Evolutionary conservation across 2,329 filamentous ascomycete species (phyloP), one percentile per base, ranked within the genome.

Genomic region (Monilinia aucupariae): DNA sequence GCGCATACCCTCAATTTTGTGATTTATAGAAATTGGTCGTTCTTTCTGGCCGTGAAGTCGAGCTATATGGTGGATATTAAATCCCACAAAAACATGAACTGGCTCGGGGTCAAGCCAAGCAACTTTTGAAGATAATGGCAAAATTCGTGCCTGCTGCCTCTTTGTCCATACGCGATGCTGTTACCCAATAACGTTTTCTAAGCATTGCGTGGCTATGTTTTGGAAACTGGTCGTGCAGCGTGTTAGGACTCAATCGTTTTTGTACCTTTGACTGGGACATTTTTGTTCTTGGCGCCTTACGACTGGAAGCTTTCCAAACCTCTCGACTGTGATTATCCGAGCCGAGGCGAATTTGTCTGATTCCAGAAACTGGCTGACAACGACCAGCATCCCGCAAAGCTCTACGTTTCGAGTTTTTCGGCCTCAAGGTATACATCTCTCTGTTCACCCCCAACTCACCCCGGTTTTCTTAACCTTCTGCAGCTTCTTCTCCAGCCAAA

Each of bases 401-500:
- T 45, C n/a, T 32, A 32, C n/a, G 30, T 15, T 43, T 41, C 37
- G 6, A 41, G 4, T 6, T 22, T 6, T 43, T 50, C 9, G 34
- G 13, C 3, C 8, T 41, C 25, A 32, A 34, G 25, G 3, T 41
- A 13, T 8, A n/a, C 13, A 10, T 30, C 8, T 48, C 52, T 22
- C 9, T 41, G 43, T 25, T 56, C 12, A n/a, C n/a, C n/a, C n/a
- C n/a, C 43, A 1, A 25, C 3, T 10, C 9, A 10, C 51, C 30
- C 37, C 34, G 15, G 32, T 6, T 9, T 50, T 43, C 25, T 47
- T 39, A 8, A 12, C 8, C 10, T 17, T 50, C 25, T 50, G 60
- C 20, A 56, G 9, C 43, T 22, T 62, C 30, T 49, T 62, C 27
- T 49, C 41, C 13, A 25, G 22, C 45, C 60, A 62, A n/a, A 56